Conservation (phyloP, 768 basidiomycete genomes). For the Trametopsis cervina region DNA sequence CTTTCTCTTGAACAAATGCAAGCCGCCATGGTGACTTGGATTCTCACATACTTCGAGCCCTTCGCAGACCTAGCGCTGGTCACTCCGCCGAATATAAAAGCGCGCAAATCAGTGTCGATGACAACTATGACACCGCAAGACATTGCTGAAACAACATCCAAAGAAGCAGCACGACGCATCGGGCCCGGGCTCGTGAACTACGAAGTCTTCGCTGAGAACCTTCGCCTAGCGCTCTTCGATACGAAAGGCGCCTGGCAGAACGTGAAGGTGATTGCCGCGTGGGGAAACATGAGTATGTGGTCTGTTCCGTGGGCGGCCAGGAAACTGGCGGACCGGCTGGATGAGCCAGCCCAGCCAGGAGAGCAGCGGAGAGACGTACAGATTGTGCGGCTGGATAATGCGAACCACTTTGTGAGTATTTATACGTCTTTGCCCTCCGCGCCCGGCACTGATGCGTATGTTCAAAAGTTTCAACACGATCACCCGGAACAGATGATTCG, state of each 20-base stretch:
- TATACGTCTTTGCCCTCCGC: not conserved
- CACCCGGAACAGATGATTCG: not conserved
- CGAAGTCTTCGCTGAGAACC: not conserved
- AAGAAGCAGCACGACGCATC: not conserved
- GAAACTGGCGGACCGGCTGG: not conserved
- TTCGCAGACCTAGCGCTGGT: not conserved
- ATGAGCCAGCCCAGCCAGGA: not conserved
- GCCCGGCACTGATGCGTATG: not conserved
- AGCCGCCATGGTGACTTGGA: not conserved
- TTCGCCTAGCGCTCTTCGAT: not conserved
- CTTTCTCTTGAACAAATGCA: not conserved
- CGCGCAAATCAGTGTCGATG: not conserved
- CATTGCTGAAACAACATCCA: not conserved
- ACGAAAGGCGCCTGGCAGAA: constrained; percentile 2
- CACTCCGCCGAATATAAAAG: not conserved
- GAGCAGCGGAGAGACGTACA: not conserved
- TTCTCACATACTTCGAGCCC: not conserved
- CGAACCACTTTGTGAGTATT: constrained; percentile 7
- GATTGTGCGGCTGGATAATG: not conserved
- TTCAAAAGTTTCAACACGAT: not conserved
- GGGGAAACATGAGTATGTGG: constrained; percentile 2
- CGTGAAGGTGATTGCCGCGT: constrained; percentile 1
- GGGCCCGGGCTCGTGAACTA: not conserved
- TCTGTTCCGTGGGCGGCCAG: constrained; percentile 4
- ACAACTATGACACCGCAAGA: not conserved